Conservation (phyloP, 2,329 filamentous ascomycete genomes). For the Fusarium stilboides region DNA sequence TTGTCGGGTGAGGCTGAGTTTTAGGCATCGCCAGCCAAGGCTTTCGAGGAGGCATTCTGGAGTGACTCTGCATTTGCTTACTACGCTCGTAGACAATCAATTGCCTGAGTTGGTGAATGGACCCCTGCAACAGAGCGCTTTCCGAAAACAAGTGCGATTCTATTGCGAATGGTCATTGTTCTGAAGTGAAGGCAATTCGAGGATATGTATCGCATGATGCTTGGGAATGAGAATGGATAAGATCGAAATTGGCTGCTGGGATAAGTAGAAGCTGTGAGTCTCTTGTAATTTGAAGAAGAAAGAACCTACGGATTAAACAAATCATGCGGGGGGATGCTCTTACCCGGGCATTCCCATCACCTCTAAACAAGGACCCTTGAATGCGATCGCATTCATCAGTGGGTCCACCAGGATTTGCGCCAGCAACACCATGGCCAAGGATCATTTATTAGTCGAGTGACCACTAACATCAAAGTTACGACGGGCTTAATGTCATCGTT, state of each 20-base stretch:
- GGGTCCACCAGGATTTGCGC: not conserved
- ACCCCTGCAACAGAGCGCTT: too few relatives aligned
- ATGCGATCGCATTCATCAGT: constrained; percentile 41
- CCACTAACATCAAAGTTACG: not conserved
- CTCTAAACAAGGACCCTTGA: constrained; percentile 9
- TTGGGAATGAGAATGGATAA: not conserved
- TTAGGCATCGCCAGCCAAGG: constrained; percentile 2
- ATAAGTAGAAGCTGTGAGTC: not conserved
- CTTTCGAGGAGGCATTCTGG: constrained; percentile 12
- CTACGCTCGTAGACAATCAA: not conserved
- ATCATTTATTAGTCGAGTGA: not conserved
- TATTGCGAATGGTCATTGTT: too few relatives aligned
- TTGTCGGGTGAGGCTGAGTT: constrained; percentile 10
- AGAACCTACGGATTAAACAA: not conserved
- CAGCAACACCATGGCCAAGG: constrained; percentile 1
- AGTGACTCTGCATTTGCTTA: not conserved
- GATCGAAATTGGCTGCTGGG: not conserved
- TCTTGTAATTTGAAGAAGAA: not conserved
- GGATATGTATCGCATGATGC: too few relatives aligned
- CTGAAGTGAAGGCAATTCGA: too few relatives aligned
- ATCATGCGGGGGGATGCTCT: not conserved
- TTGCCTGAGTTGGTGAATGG: not conserved
- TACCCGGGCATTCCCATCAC: not conserved
- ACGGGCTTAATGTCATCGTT: too few relatives aligned
- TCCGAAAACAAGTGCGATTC: too few relatives aligned